Conservation (phyloP, 129 eudicot species). For the Gnaphalium uliginosum region DNA sequence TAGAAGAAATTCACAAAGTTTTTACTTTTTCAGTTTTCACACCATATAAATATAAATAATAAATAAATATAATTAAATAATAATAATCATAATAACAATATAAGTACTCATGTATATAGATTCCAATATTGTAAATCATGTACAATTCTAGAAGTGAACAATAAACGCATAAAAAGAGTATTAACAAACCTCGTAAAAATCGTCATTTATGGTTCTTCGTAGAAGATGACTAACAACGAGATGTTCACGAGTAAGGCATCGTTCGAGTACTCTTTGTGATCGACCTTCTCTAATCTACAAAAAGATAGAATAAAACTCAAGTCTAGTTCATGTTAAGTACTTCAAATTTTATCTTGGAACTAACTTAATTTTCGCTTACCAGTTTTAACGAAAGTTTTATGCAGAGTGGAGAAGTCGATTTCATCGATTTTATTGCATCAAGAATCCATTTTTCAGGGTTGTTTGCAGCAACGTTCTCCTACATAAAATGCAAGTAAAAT, state of each 20-base stretch:
- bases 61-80: no score
- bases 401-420: conserved; percentile 41
- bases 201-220: conserved; percentile 32
- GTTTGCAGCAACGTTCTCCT: conserved; percentile 28
- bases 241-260: conserved; percentile 39
- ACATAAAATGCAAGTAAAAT: background rate
- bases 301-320: background rate
- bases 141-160: no score
- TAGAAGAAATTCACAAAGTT: background rate
- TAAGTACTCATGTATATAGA: no score
- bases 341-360: background rate
- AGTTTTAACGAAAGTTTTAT: conserved; percentile 39
- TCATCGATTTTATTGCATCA: conserved; percentile 40
- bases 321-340: background rate
- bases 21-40: background rate
- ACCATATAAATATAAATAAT: no score
- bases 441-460: conserved; percentile 40
- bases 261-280: conserved; percentile 25
- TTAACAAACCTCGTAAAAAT: conserved; percentile 34
- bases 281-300: conserved; percentile 41
- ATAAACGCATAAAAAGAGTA: background rate
- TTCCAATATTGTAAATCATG: no score
- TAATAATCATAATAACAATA: background rate
- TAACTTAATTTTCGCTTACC: conserved; percentile 18
- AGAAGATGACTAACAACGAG: conserved; percentile 37